Evolutionary conservation across 1,139 yeast species (phyloP), one percentile per base, ranked within the genome.

Genomic region (Zygoascus hellenicus): DNA sequence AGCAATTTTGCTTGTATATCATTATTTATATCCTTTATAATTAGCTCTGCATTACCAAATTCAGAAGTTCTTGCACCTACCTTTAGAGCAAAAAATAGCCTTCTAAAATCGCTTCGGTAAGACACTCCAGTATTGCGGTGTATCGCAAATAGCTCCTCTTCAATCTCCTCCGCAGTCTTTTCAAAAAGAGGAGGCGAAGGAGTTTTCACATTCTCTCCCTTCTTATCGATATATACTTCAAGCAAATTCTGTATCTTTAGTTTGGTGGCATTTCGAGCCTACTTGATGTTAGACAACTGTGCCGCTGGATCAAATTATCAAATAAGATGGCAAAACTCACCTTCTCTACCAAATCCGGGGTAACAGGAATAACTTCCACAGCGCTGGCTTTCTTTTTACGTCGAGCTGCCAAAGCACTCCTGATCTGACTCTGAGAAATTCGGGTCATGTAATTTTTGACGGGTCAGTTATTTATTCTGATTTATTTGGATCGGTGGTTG

Each of bases 261-360:
- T 11, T 50, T 42, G 5, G 56, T 49, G n/a, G 56, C 56, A 29
- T 48, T 49, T 15, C 56, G 49, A n/a, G 52, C 52, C 56, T 53
- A 30, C 17, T 16, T 30, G 43, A 45, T 46, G 52, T 38, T 38
- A 26, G 16, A 10, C 4, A 5, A 7, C 4, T 22, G 6, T 22
- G 7, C 7, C 4, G 26, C 26, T 22, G 26, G 26, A 22, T 22
- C 26, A 22, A 22, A 4, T n/a, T n/a, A n/a, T n/a, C n/a, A n/a
- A n/a, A n/a, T n/a, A n/a, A 7, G 26, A 22, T 11, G 15, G 37
- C 29, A 14, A 17, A n/a, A 43, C 56, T 32, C 35, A 53, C 56
- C 48, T 49, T 53, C 22, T 49, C 51, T 2, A 52, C 42, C 35
- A 52, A 54, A n/a, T 52, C 53, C 6, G 40, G 50, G 15, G 51